Base-by-base conservation (phyloP, 202 grass and related monocot genomes). In the Saccharum hybrid region DNA sequence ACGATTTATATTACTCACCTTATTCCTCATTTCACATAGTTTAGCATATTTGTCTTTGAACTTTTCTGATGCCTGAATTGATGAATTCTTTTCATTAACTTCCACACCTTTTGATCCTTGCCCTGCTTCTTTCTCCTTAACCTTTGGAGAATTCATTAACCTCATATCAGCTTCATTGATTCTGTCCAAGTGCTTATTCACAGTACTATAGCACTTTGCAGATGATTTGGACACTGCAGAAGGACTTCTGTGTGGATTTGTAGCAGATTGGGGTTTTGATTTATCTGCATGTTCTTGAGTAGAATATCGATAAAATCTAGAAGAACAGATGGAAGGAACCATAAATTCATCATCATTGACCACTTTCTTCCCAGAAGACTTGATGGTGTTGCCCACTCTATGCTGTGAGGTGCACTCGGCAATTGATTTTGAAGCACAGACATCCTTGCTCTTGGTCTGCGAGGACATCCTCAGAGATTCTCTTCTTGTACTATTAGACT, bases 261-360 rank as follows among this genome's bases (percentile, higher is more conserved):
- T 61, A 28, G 83, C 34, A 72, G 8, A 45, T 52, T 19, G n/a
- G 40, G 66, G 18, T 15, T 41, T 79, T 52, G 62, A 68, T 39
- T 83, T 86, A 19, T 72, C 48, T 38, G 37, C 39, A 56, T 54
- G 22, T 31, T 57, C 83, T 36, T 79, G 76, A 69, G 77, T 67
- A 13, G 49, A 74, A 6, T 28, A 15, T 60, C 2, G 42, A 75
- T 51, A 37, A 83, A 52, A 54, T 39, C 39, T 81, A 12, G 84
- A 74, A 40, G 83, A 76, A 72, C 79, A 72, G 74, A 94, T 77
- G 34, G 88, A 87, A 63, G 84, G 89, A 64, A 89, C 92, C 42
- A 65, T 87, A 91, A 81, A 91, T 80, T 91, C 86, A 33, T 94
- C 86, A 13, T 76, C 64, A 87, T 83, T 85, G 48, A 39, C 60